Percentiles rank a stretch among this genome's conserved stretches.
Evolutionary conservation across 306 rosid species (phyloP).

Genomic region (Pyrus betulifolia): DNA sequence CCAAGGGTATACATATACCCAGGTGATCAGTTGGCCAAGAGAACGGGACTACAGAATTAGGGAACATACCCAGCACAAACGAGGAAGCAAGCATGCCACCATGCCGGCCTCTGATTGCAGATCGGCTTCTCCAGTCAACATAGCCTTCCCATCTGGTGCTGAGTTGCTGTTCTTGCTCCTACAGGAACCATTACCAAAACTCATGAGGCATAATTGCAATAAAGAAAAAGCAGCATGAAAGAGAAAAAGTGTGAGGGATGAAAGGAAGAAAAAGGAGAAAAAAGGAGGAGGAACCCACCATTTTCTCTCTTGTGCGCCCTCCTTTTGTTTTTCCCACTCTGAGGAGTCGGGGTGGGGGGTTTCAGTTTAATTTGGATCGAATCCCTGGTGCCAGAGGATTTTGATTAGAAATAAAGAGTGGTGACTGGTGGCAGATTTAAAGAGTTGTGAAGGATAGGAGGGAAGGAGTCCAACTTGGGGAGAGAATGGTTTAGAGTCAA

Average conservation of each 20-base stretch:
- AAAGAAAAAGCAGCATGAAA: neutral
- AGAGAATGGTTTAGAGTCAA: slow-evolving; percentile 27
- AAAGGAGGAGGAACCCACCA: slow-evolving; percentile 23
- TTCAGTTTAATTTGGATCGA: slow-evolving; percentile 25
- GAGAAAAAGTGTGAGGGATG: neutral
- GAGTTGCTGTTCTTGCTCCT: slow-evolving; percentile 44
- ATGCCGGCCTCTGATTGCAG: slow-evolving; percentile 63
- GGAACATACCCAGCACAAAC: slow-evolving; percentile 63
- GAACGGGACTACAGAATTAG: neutral
- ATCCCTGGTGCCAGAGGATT: slow-evolving; percentile 11
- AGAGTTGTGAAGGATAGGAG: slow-evolving; percentile 18
- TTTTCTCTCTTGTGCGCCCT: neutral
- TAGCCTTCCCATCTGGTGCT: slow-evolving; percentile 71
- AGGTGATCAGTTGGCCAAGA: neutral
- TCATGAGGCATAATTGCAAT: neutral
- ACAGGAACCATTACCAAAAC: neutral
- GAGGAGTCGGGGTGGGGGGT: neutral
- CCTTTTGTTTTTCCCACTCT: slow-evolving; percentile 1
- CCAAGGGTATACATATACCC: neutral
- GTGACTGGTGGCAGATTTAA: slow-evolving; percentile 32
- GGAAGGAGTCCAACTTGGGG: slow-evolving; percentile 9
- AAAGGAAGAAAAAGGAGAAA: neutral
- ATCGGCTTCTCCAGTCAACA: slow-evolving; percentile 72
- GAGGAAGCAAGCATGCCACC: slow-evolving; percentile 92
- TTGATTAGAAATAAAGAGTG: slow-evolving; percentile 20